These are phyloP conservation scores for Ceraceosorus bombacis DNA, from an alignment of 1,284 basidiomycete species.

Conservation along the genomic window DNA sequence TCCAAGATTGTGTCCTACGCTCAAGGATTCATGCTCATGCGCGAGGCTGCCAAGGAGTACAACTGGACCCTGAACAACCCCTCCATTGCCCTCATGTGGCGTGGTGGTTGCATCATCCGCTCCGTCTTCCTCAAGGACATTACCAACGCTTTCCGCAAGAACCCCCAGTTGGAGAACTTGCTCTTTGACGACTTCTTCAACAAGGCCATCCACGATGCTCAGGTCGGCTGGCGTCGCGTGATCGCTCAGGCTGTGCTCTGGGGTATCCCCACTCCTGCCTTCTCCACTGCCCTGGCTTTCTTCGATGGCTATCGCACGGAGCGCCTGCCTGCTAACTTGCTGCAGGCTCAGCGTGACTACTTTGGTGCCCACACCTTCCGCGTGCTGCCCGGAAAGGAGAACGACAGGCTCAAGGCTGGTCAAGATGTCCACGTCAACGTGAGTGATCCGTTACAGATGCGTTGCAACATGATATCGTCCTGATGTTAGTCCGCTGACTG, in stretches of 20 bases:
- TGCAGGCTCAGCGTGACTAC: conserved; percentile 74
- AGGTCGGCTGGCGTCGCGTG: conserved; percentile 96
- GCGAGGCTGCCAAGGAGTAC: conserved; percentile 93
- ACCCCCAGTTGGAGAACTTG: conserved; percentile 77
- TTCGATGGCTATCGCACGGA: conserved; percentile 91
- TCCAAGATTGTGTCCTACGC: conserved; percentile 84
- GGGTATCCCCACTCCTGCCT: conserved; percentile 93
- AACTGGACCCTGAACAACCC: conserved; percentile 63
- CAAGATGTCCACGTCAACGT: conserved; percentile 63
- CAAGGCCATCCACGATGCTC: conserved; percentile 82
- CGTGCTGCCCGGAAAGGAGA: conserved; percentile 40
- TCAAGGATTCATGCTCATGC: conserved; percentile 99
- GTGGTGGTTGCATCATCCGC: conserved; percentile 95
- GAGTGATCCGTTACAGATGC: no score
- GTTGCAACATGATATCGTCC: no score
- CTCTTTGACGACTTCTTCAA: conserved; percentile 98
- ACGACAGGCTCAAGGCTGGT: conserved; percentile 56
- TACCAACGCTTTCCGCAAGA: conserved; percentile 82
- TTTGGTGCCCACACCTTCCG: conserved; percentile 48
- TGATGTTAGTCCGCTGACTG: no score
- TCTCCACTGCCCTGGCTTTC: conserved; percentile 95
- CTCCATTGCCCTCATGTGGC: conserved; percentile 98
- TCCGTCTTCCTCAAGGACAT: conserved; percentile 49
- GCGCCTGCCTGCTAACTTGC: conserved; percentile 78
- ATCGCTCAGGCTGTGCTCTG: conserved; percentile 92